These are phyloP conservation scores for Aspergillus tubingensis DNA, from an alignment of 2,329 filamentous ascomycete genomes.

Conservation along the genomic window DNA sequence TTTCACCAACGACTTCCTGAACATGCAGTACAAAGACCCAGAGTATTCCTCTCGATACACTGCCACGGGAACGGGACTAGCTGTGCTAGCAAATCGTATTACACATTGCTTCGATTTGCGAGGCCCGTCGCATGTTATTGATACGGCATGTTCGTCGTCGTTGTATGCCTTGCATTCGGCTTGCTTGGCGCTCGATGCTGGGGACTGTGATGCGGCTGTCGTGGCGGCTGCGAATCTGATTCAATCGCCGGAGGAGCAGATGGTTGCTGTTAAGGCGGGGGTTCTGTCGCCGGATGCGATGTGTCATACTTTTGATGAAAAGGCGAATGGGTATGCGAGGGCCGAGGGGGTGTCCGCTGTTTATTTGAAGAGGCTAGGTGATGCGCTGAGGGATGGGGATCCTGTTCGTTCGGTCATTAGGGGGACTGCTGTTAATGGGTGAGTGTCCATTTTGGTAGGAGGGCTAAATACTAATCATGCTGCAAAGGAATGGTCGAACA, in stretches of 20 bases:
- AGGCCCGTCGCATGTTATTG: conserved; percentile 13
- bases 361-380: conserved; percentile 8
- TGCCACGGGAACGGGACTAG: conserved; percentile 15
- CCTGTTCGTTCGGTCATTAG: conserved; percentile 9
- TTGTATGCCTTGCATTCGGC: conserved; percentile 43
- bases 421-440: conserved; percentile 4
- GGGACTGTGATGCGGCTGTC: conserved; percentile 26
- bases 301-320: conserved; percentile 11
- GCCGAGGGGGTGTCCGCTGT: conserved; percentile 11
- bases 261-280: conserved; percentile 31
- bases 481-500: background rate
- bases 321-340: conserved; percentile 14
- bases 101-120: background rate
- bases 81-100: conserved; percentile 21
- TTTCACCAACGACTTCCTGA: conserved; percentile 21
- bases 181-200: conserved; percentile 23
- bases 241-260: conserved; percentile 18
- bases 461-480: background rate
- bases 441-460: background rate
- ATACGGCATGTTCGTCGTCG: conserved; percentile 45
- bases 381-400: conserved; percentile 8
- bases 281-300: conserved; percentile 36
- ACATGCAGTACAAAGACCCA: conserved; percentile 20
- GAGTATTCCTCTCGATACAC: conserved; percentile 13
- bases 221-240: conserved; percentile 28